A percentile compares a stretch with the other conserved stretches of the same genome.
Evolutionary conservation across 2,329 filamentous ascomycete species (phyloP).

Genomic region (Colletotrichum sp.): DNA sequence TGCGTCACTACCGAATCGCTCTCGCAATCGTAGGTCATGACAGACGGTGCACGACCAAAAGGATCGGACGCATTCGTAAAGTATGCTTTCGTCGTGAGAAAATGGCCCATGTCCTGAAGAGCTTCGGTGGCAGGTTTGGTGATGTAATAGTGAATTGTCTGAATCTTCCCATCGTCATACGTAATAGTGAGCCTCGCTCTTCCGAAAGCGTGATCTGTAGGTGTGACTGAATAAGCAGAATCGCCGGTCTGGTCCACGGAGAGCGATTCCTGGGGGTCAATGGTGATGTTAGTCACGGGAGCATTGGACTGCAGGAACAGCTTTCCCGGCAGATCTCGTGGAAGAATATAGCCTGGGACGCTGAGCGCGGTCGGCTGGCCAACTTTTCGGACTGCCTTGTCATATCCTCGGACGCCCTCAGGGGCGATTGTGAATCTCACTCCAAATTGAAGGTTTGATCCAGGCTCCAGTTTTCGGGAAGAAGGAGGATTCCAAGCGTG

Average conservation of each 20-base stretch:
- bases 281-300: conserved; percentile 41
- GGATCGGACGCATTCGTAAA: conserved; percentile 56
- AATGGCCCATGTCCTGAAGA: conserved; percentile 52
- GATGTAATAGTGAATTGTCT: conserved; percentile 63
- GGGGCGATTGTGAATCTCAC: conserved; percentile 28
- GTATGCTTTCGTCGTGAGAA: conserved; percentile 59
- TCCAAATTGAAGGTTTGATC: conserved; percentile 52
- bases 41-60: conserved; percentile 58
- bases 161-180: conserved; percentile 51
- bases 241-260: conserved; percentile 15
- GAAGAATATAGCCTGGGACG: too few relatives aligned
- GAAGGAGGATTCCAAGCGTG: conserved; percentile 61
- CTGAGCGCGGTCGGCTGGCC: too few relatives aligned
- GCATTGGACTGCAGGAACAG: too few relatives aligned
- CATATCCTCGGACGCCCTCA: not conserved
- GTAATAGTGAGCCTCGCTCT: conserved; percentile 50
- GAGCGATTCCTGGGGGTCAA: conserved; percentile 42
- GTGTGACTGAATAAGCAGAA: conserved; percentile 44
- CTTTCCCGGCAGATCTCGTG: too few relatives aligned
- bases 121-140: conserved; percentile 50
- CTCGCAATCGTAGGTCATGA: conserved; percentile 63
- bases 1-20: conserved; percentile 45
- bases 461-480: conserved; percentile 47
- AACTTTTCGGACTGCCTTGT: too few relatives aligned
- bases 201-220: conserved; percentile 51